Evolutionary conservation across 768 basidiomycete species (phyloP).

Genomic region (Xerocomus potaroensis): DNA sequence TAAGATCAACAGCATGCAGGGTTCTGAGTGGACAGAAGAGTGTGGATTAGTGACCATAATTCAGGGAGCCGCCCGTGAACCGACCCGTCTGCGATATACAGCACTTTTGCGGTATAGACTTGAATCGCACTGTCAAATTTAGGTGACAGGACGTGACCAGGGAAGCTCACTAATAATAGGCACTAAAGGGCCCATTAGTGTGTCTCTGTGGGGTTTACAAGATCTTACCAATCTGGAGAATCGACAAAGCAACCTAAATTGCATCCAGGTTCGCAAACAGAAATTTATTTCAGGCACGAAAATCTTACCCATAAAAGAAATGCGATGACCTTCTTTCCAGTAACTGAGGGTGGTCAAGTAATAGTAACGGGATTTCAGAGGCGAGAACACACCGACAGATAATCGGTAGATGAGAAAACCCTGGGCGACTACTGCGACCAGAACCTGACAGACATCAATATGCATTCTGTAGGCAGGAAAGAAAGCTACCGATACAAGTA

Average conservation of each 20-base stretch:
- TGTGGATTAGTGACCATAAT: neutral
- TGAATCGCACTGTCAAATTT: neutral
- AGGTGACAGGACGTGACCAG: neutral
- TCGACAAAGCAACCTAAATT: neutral
- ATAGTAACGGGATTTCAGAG: too few species aligned
- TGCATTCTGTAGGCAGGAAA: neutral
- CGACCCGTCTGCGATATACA: neutral
- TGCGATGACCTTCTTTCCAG: neutral
- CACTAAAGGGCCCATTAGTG: neutral
- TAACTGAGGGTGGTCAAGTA: neutral
- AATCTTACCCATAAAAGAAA: neutral
- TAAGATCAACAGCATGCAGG: neutral
- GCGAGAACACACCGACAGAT: neutral
- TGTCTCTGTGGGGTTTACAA: neutral
- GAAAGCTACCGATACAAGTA: neutral
- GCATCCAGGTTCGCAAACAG: neutral
- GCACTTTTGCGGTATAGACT: neutral
- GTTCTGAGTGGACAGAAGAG: neutral
- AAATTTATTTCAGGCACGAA: too few species aligned
- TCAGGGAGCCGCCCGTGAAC: neutral
- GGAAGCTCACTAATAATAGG: neutral
- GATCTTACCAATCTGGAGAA: neutral
- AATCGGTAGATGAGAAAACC: constrained; percentile 3
- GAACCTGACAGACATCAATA: neutral
- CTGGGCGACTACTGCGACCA: neutral